phyloP scores from a whole-genome alignment of 2,329 filamentous ascomycete genomes.

The Neocatenulostroma microsporum region DNA sequence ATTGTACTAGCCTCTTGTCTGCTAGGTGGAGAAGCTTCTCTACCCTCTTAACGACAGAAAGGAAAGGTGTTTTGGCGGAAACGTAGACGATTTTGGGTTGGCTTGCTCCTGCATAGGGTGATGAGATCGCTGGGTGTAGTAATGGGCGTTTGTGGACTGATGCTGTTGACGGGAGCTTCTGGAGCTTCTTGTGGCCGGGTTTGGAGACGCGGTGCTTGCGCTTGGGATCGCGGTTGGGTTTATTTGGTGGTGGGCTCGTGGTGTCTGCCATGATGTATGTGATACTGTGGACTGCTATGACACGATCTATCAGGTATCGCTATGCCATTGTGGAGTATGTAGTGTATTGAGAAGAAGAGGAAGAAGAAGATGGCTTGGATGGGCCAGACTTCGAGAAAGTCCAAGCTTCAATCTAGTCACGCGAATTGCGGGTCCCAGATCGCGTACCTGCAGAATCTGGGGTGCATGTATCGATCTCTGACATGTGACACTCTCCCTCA shows the following conservation, averaged over 20 bases:
- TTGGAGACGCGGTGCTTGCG: slow-evolving; percentile 4
- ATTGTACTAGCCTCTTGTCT: slow-evolving; percentile 44
- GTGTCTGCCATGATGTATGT: too few relatives aligned
- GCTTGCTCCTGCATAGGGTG: slow-evolving; percentile 43
- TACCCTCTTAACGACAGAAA: slow-evolving; percentile 58
- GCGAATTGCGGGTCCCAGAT: slow-evolving; percentile 5
- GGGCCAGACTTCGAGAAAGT: too few relatives aligned
- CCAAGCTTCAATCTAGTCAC: too few relatives aligned
- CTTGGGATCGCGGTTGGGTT: too few relatives aligned
- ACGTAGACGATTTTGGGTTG: slow-evolving; percentile 58
- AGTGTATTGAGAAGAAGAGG: too few relatives aligned
- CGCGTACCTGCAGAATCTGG: slow-evolving; percentile 4
- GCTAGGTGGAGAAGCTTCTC: slow-evolving; percentile 54
- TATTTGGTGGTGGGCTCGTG: too few relatives aligned
- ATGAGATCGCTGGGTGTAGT: slow-evolving; percentile 48
- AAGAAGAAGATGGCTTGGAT: too few relatives aligned
- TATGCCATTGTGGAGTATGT: too few relatives aligned
- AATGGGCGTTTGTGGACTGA: slow-evolving; percentile 50
- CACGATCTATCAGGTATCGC: too few relatives aligned
- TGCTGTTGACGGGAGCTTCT: slow-evolving; percentile 19
- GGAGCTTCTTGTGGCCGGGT: slow-evolving; percentile 5
- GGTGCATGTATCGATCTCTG: neutral
- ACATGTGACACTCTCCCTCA: slow-evolving; percentile 7
- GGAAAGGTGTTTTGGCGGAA: slow-evolving; percentile 56
- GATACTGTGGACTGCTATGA: too few relatives aligned